These are phyloP conservation scores for Adansonia digitata DNA, from an alignment of 345 rosid species.

Conservation along the genomic window DNA sequence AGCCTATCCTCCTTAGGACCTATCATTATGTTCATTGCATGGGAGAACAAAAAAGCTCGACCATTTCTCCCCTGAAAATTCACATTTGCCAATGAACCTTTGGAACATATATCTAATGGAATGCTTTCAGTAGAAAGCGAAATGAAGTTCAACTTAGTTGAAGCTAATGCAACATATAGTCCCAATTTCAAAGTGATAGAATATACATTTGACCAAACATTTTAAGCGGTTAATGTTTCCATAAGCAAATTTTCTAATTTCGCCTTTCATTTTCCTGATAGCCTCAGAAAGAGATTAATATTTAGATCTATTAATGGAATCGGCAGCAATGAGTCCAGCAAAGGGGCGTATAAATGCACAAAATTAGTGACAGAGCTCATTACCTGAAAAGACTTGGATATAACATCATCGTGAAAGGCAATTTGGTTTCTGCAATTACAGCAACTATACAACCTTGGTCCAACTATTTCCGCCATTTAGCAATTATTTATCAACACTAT, in stretches of 20 bases:
- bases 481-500: neutral
- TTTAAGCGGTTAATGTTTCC: neutral
- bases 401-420: constrained; percentile 54
- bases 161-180: neutral
- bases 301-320: neutral
- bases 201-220: neutral
- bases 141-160: neutral
- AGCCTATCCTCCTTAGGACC: constrained; percentile 40
- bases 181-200: neutral
- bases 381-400: constrained; percentile 56
- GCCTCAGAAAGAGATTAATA: neutral
- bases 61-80: constrained; percentile 35
- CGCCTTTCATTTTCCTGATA: neutral
- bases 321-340: neutral
- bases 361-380: constrained; percentile 5
- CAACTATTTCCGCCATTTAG: constrained; percentile 31
- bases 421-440: constrained; percentile 54
- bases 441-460: constrained; percentile 54
- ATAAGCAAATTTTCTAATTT: neutral
- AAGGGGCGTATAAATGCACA: neutral
- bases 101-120: neutral
- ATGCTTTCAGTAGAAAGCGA: neutral
- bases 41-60: constrained; percentile 38
- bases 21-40: constrained; percentile 29
- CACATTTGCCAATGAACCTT: neutral